Evolutionary conservation across 306 rosid species (phyloP), one percentile per base, ranked within the genome.

Genomic region (Glycine tomentella): DNA sequence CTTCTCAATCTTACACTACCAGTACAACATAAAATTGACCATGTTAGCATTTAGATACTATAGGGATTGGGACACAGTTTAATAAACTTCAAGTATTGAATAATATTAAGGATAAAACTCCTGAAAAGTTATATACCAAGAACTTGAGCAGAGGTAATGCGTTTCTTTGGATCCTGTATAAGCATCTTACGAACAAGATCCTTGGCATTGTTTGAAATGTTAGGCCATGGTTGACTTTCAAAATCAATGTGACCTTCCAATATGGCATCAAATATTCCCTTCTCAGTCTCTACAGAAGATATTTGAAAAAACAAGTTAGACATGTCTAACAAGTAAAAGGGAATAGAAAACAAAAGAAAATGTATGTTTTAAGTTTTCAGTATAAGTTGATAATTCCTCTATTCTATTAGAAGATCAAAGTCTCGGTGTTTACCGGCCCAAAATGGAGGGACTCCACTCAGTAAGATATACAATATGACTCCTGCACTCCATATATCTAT

Each of bases 391-490:
- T 59, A 42, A 11, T 62, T 45, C 31, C 36, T 61, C 36, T 44
- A 31, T 59, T 10, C 20, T 36, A 71, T 4, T 56, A 59, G 69
- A 57, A 77, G 63, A 70, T 78, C 25, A 66, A 16, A 79, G 42
- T 4, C 33, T 13, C 46, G 38, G n/a, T 77, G n/a, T 77, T 87
- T 92, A 95, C 99, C 99, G 40, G 95, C 99, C 99, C 99, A 94
- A 87, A 94, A 94, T 76, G 98, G 98, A 88, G 98, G 98, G 31
- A 90, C 97, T 10, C 98, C 98, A 83, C 98, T 92, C 25, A 94
- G 94, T 83, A 94, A 87, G 87, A 94, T 87, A 76, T 94, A 94
- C 79, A 94, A 57, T 56, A 92, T 94, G 58, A 94, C 91, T 75
- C 97, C 98, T 52, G 98, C 97, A 48, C 98, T 94, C 98, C 98